phyloP scores from a whole-genome alignment of 1,139 yeast species.

The Lodderomyces oxycetoniae region DNA sequence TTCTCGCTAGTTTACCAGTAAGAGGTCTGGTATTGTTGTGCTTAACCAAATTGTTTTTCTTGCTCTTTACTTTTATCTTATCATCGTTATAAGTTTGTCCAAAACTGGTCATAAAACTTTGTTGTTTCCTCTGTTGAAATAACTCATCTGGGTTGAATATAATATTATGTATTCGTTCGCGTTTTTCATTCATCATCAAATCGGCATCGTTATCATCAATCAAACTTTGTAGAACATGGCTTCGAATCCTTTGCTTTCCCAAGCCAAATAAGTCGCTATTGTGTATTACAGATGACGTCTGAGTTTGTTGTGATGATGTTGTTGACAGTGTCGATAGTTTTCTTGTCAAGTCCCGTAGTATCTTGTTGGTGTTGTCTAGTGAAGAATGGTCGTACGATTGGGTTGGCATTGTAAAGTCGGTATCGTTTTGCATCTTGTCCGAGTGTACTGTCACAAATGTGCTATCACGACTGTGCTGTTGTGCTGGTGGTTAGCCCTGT shows the following conservation, averaged over 20 bases:
- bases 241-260: conserved; percentile 29
- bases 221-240: conserved; percentile 28
- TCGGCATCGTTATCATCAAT: conserved; percentile 17
- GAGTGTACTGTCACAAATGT: neutral
- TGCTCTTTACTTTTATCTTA: conserved; percentile 4
- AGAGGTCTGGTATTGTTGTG: neutral
- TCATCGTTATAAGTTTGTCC: conserved; percentile 25
- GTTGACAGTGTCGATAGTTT: conserved; percentile 25
- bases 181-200: conserved; percentile 17
- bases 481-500: neutral
- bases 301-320: conserved; percentile 17
- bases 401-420: neutral
- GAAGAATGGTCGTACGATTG: conserved; percentile 2
- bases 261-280: conserved; percentile 25
- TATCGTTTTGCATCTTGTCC: neutral
- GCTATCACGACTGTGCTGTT: neutral
- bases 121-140: conserved; percentile 32
- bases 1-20: conserved; percentile 10
- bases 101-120: conserved; percentile 28
- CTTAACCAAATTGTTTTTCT: neutral
- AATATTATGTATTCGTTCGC: conserved; percentile 15
- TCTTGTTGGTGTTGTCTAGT: conserved; percentile 24
- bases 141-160: conserved; percentile 33
- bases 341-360: conserved; percentile 28
- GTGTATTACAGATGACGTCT: conserved; percentile 29